These are phyloP conservation scores for Mucor ambiguus DNA, from an alignment of 371 early-diverging fungal species.

Conservation along the genomic window DNA sequence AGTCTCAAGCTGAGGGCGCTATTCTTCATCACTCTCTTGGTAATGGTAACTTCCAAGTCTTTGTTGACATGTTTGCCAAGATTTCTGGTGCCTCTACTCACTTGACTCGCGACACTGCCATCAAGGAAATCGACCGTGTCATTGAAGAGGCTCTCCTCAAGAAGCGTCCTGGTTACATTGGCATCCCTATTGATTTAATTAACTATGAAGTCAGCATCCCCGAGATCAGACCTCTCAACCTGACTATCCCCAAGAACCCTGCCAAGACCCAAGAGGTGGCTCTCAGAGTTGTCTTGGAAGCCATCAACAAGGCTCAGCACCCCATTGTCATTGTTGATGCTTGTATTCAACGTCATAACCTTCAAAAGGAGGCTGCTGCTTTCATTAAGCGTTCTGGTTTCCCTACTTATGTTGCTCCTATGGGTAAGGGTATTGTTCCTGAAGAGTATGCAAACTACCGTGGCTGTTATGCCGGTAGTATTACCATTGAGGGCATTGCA, in stretches of 20 bases:
- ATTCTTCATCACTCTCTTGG: constrained; percentile 59
- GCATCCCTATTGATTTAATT: constrained; percentile 50
- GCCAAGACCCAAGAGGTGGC: constrained; percentile 25
- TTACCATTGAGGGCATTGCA: constrained; percentile 30
- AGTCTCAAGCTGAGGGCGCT: constrained; percentile 42
- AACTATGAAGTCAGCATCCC: constrained; percentile 27
- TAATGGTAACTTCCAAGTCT: constrained; percentile 53
- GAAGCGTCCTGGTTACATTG: constrained; percentile 49
- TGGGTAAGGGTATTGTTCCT: constrained; percentile 50
- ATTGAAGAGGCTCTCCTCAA: constrained; percentile 19
- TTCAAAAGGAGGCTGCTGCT: constrained; percentile 27
- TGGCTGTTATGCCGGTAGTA: constrained; percentile 41
- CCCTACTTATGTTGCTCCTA: constrained; percentile 47
- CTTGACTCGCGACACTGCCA: constrained; percentile 32
- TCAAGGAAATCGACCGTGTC: constrained; percentile 48
- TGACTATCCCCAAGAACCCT: constrained; percentile 27
- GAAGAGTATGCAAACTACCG: constrained; percentile 37
- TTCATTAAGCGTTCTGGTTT: constrained; percentile 41
- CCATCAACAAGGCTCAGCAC: constrained; percentile 33
- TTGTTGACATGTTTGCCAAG: constrained; percentile 38
- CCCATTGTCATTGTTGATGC: constrained; percentile 53
- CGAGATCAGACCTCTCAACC: constrained; percentile 18
- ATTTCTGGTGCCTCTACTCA: constrained; percentile 43
- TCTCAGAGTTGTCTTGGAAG: constrained; percentile 12
- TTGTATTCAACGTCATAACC: constrained; percentile 40